phyloP scores from a whole-genome alignment of 805 yeast species.

The Komagataella mondaviorum region DNA sequence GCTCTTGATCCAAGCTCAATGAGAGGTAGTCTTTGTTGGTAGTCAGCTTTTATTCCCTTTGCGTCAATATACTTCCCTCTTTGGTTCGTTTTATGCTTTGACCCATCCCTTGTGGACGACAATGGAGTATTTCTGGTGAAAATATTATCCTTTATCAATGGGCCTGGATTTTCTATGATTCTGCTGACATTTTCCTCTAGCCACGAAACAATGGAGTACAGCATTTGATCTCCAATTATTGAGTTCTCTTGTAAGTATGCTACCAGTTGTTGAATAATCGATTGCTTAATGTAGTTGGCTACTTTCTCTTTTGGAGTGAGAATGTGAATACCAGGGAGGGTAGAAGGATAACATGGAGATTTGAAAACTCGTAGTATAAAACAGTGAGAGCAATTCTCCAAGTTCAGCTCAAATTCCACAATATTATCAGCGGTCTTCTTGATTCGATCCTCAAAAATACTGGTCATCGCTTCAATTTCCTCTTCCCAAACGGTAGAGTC shows the following conservation, averaged over 20 bases:
- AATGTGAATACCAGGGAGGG: slow-evolving; percentile 58
- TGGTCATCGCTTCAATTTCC: slow-evolving; percentile 55
- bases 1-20: slow-evolving; percentile 28
- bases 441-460: slow-evolving; percentile 41
- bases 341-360: slow-evolving; percentile 45
- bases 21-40: slow-evolving; percentile 17
- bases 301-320: slow-evolving; percentile 27
- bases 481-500: slow-evolving; percentile 42
- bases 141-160: slow-evolving; percentile 19
- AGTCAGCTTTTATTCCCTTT: slow-evolving; percentile 18
- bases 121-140: not conserved
- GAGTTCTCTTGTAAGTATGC: slow-evolving; percentile 26
- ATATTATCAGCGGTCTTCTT: slow-evolving; percentile 15
- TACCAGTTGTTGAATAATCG: slow-evolving; percentile 36
- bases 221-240: slow-evolving; percentile 55
- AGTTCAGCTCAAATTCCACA: slow-evolving; percentile 20
- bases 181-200: slow-evolving; percentile 44
- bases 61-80: slow-evolving; percentile 4
- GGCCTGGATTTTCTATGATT: slow-evolving; percentile 66
- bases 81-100: slow-evolving; percentile 2
- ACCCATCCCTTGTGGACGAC: not conserved
- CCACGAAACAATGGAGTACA: slow-evolving; percentile 68
- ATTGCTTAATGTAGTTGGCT: slow-evolving; percentile 57
- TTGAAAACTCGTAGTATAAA: slow-evolving; percentile 26
- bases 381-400: slow-evolving; percentile 16